Evolutionary conservation across 805 yeast genomes (phyloP), one percentile per base, ranked within the genome.

Genomic region (Saccharomycopsis capsularis): DNA sequence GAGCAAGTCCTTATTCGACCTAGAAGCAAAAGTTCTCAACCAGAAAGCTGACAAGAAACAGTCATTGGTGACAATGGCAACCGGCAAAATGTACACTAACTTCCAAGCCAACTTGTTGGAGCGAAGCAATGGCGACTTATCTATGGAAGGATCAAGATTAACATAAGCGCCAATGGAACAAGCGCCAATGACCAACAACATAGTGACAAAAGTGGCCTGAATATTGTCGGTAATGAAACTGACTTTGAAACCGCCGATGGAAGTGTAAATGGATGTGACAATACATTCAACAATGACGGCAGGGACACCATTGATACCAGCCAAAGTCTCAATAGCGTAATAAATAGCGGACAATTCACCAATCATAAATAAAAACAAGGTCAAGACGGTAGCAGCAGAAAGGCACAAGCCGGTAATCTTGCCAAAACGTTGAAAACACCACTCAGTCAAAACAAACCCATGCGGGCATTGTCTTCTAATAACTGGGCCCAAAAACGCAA

Each of bases 21-120:
- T 78, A 4, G 95, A 82, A 4, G 98, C 95, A 69, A 90, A 90
- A 0, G 98, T 86, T 60, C 98, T 74, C 53, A 90, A 68, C 98
- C 98, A 90, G 63, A 90, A 89, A 0, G 96, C 96, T 29, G 95
- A 77, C 73, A 90, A 68, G 66, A 90, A 90, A 62, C 90, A 79
- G 62, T 88, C 96, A 60, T 90, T 90, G 30, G 96, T 85, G 49
- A 88, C 75, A 60, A 90, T 85, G 24, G 97, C 96, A 29, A 90
- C 82, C 5, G 82, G 76, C 55, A 90, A 70, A 55, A 90, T 89
- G 62, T 88, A 90, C 30, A 90, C 63, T 55, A 90, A 74, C 71
- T 88, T 93, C 95, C 96, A 89, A 16, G 96, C 95, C 36, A 89
- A 70, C 56, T 76, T 76, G 60, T 79, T 82, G 2, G 81, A 76